These are phyloP conservation scores for Polyporus arcularius DNA, from an alignment of 768 basidiomycete genomes.

Conservation along the genomic window DNA sequence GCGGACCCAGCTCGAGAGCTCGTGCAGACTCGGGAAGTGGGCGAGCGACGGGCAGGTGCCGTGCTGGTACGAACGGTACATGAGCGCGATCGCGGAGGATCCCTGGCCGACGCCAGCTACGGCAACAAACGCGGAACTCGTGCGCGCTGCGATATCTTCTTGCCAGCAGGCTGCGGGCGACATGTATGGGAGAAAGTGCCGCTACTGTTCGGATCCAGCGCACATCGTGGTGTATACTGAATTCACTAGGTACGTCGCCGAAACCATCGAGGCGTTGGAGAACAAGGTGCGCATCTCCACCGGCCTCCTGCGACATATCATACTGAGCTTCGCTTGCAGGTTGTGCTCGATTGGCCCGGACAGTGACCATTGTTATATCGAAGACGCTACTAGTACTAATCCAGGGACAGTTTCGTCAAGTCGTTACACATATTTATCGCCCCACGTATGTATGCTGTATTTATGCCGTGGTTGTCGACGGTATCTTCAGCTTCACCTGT, in stretches of 20 bases:
- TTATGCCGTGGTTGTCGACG: no score
- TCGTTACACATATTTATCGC: no score
- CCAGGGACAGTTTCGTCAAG: no score
- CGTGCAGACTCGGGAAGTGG: not conserved
- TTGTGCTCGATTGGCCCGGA: not conserved
- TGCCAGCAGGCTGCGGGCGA: not conserved
- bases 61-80: not conserved
- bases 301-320: not conserved
- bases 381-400: no score
- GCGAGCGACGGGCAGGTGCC: not conserved
- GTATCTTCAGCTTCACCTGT: no score
- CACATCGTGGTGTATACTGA: not conserved
- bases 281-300: not conserved
- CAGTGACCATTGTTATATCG: no score
- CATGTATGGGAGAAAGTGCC: not conserved
- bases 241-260: not conserved
- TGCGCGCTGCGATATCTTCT: not conserved
- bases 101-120: not conserved
- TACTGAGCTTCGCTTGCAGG: not conserved
- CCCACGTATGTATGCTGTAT: constrained; percentile 38
- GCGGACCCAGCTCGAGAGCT: not conserved
- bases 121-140: not conserved
- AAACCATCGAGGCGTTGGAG: not conserved
- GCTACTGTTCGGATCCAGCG: not conserved
- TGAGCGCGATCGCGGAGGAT: not conserved